phyloP scores from a whole-genome alignment of 768 basidiomycete species.

The Grammothele lineata region DNA sequence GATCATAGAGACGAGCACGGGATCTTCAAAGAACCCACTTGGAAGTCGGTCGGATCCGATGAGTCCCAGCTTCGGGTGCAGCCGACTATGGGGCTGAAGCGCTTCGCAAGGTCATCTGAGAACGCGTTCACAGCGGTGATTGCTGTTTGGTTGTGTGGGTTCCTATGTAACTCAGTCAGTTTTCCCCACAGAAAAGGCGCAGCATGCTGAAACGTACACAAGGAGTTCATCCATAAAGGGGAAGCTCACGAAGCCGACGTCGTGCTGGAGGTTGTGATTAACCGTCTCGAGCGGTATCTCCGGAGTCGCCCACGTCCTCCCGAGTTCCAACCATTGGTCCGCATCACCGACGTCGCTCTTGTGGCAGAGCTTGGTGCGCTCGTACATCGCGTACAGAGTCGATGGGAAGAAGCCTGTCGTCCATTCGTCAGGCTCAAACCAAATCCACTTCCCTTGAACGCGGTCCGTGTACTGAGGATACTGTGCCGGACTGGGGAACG shows the following conservation, averaged over 20 bases:
- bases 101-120: constrained; percentile 48
- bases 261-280: constrained; percentile 52
- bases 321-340: constrained; percentile 57
- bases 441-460: constrained; percentile 46
- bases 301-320: constrained; percentile 46
- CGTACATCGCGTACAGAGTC: constrained; percentile 55
- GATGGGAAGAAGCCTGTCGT: constrained; percentile 67
- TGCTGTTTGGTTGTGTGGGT: constrained; percentile 54
- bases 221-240: constrained; percentile 60
- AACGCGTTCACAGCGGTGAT: constrained; percentile 53
- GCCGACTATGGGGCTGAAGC: constrained; percentile 57
- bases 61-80: constrained; percentile 70
- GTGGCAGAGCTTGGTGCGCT: constrained; percentile 45
- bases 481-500: constrained; percentile 35
- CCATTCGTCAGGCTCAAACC: constrained; percentile 55
- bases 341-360: constrained; percentile 33
- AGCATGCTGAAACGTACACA: constrained; percentile 43
- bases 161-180: constrained; percentile 34
- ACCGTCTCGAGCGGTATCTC: constrained; percentile 44
- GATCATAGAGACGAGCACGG: too few relatives aligned
- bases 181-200: background rate
- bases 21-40: constrained; percentile 29
- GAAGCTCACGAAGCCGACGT: constrained; percentile 69
- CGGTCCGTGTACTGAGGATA: constrained; percentile 62
- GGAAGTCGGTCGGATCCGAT: constrained; percentile 54